Percentiles rank a stretch among this genome's conserved stretches.
phyloP scores from a whole-genome alignment of 2,329 filamentous ascomycete genomes.

The Colletotrichum plurivorum region DNA sequence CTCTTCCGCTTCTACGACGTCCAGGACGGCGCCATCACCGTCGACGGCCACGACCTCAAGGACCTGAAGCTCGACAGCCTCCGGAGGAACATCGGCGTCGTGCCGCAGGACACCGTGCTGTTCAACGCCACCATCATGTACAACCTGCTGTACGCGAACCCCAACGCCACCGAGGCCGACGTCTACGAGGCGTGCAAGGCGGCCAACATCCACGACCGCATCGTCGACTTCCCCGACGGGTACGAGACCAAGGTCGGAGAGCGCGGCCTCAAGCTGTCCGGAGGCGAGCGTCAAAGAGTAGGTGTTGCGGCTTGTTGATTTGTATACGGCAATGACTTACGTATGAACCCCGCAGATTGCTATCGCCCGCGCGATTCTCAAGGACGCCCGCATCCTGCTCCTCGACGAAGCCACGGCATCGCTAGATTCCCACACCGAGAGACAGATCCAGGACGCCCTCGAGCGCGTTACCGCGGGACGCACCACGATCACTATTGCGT shows the following conservation, averaged over 20 bases:
- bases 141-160: constrained; percentile 67
- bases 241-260: constrained; percentile 69
- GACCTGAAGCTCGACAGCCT: constrained; percentile 57
- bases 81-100: constrained; percentile 59
- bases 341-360: constrained; percentile 54
- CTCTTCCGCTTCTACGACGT: constrained; percentile 67
- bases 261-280: constrained; percentile 67
- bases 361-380: constrained; percentile 76
- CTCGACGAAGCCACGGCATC: constrained; percentile 81
- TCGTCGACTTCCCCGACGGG: constrained; percentile 66
- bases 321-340: background rate
- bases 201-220: constrained; percentile 69
- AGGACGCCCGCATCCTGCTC: constrained; percentile 78
- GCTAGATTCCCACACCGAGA: constrained; percentile 73
- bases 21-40: constrained; percentile 58
- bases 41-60: constrained; percentile 61
- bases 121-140: constrained; percentile 71
- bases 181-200: constrained; percentile 66
- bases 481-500: constrained; percentile 68
- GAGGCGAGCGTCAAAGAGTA: constrained; percentile 72
- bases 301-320: constrained; percentile 25
- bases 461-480: constrained; percentile 61
- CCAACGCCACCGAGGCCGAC: constrained; percentile 62
- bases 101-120: constrained; percentile 60
- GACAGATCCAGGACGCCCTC: constrained; percentile 69